phyloP scores from a whole-genome alignment of 1,284 basidiomycete genomes.

The Trichosporon coremiiforme region DNA sequence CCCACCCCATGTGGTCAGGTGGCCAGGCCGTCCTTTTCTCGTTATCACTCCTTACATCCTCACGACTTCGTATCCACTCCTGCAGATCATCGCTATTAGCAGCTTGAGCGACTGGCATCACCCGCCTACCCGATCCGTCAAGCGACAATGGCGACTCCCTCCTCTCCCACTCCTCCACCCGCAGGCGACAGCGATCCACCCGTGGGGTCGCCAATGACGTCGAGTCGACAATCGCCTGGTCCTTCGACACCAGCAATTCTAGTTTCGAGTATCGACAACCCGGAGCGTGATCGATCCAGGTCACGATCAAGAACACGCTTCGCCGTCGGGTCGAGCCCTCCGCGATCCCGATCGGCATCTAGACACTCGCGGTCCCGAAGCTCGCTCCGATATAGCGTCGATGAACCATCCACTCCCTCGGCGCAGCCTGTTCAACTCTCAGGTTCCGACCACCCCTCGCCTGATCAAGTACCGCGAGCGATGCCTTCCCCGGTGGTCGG shows the following conservation, averaged over 20 bases:
- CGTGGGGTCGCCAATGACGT: not conserved
- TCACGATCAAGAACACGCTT: slow-evolving; percentile 9
- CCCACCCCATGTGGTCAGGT: slow-evolving; percentile 1
- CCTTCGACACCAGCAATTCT: not conserved
- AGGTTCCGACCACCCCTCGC: not conserved
- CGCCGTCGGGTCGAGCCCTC: not conserved
- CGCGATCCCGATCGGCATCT: not conserved
- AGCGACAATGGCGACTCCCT: not conserved
- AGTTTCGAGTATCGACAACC: not conserved
- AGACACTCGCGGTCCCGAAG: not conserved
- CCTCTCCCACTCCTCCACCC: not conserved
- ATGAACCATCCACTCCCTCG: not conserved
- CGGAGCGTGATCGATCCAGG: not conserved
- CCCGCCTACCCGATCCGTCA: not conserved
- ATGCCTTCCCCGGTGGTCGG: not conserved
- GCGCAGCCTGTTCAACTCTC: not conserved
- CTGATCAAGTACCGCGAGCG: not conserved
- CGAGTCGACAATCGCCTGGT: not conserved
- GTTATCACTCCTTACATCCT: too few relatives aligned
- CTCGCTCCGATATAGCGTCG: not conserved
- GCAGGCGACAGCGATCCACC: not conserved
- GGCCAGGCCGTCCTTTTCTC: not conserved
- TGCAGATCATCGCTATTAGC: not conserved
- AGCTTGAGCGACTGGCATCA: not conserved
- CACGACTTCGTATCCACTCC: not conserved